phyloP scores from a whole-genome alignment of 1,284 basidiomycete species.

The Trametes polyzona region DNA sequence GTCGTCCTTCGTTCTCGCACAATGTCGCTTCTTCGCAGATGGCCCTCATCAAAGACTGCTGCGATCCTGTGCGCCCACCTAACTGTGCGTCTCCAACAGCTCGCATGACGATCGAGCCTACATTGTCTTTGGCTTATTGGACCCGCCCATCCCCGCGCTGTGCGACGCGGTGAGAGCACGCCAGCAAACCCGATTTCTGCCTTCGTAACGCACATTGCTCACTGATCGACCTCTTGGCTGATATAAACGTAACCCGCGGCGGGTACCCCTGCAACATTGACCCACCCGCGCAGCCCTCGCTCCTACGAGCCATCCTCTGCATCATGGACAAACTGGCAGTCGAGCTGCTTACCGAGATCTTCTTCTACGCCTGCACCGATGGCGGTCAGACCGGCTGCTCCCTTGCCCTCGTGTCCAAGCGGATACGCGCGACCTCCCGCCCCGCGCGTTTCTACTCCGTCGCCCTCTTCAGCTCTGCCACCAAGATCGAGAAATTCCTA shows the following conservation, averaged over 20 bases:
- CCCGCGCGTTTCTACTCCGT: constrained; percentile 20
- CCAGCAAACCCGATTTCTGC: neutral
- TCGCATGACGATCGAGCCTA: neutral
- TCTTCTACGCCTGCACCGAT: constrained; percentile 22
- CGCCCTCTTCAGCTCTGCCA: constrained; percentile 9
- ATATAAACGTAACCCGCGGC: neutral
- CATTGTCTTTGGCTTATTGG: neutral
- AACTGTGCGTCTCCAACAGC: constrained; percentile 1
- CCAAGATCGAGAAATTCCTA: constrained; percentile 15
- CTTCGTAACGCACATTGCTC: neutral
- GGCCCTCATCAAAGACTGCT: neutral
- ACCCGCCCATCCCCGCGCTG: neutral
- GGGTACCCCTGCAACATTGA: neutral
- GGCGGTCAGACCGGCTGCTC: constrained; percentile 20
- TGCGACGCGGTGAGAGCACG: neutral
- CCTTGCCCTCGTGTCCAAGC: constrained; percentile 18
- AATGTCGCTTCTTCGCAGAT: neutral
- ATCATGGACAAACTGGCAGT: constrained; percentile 16
- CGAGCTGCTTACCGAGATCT: constrained; percentile 18
- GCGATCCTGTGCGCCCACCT: constrained; percentile 4
- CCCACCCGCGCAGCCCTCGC: neutral
- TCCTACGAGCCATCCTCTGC: neutral
- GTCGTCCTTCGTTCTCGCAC: neutral
- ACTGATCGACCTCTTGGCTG: neutral
- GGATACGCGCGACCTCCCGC: constrained; percentile 9